Evolutionary conservation across 2,329 filamentous ascomycete genomes (phyloP).

Genomic region (Monosporascus sp.): DNA sequence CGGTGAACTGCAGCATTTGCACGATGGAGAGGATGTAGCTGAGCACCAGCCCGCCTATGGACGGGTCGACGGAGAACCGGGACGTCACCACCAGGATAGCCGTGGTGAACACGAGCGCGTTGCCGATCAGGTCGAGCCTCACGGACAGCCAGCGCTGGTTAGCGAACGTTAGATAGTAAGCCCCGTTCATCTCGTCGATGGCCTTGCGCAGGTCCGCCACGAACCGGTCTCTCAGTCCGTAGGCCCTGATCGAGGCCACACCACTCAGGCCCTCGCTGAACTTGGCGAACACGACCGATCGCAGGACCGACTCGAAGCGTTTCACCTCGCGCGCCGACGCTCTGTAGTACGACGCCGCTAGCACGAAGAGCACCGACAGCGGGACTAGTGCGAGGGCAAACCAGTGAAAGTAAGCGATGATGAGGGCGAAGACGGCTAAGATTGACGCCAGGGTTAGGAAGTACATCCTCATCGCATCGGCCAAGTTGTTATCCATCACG

Average conservation of each 20-base stretch:
- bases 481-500: conserved; percentile 90
- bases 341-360: conserved; percentile 83
- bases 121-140: conserved; percentile 79
- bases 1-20: conserved; percentile 93
- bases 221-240: conserved; percentile 76
- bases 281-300: conserved; percentile 82
- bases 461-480: conserved; percentile 89
- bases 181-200: conserved; percentile 88
- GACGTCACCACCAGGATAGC: conserved; percentile 90
- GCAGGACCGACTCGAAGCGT: conserved; percentile 83
- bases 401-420: conserved; percentile 93
- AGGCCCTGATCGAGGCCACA: conserved; percentile 81
- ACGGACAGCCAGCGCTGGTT: conserved; percentile 92
- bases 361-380: conserved; percentile 70
- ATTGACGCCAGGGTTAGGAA: conserved; percentile 81
- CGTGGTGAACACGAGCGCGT: conserved; percentile 76
- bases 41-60: conserved; percentile 80
- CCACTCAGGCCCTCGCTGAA: conserved; percentile 86
- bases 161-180: conserved; percentile 91
- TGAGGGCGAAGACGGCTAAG: conserved; percentile 75
- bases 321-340: conserved; percentile 91
- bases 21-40: conserved; percentile 92
- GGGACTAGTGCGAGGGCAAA: conserved; percentile 61
- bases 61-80: conserved; percentile 77
- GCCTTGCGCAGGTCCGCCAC: conserved; percentile 61